Conservation (phyloP, 192 early-diverging fungal genomes). For the Funneliformis mosseae region DNA sequence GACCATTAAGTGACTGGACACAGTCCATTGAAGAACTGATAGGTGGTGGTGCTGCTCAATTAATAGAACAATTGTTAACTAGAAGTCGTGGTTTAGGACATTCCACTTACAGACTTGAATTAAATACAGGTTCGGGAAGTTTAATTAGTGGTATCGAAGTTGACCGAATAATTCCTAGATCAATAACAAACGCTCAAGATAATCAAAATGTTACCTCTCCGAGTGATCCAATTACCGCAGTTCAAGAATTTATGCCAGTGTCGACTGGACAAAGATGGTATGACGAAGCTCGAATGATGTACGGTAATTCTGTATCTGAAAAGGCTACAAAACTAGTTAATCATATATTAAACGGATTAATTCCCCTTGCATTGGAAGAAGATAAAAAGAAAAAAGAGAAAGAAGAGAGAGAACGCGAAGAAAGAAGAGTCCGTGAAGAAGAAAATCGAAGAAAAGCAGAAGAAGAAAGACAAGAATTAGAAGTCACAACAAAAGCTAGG, state of each 20-base stretch:
- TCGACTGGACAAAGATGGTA: constrained; percentile 81
- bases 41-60: constrained; percentile 57
- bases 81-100: constrained; percentile 38
- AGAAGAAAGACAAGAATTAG: constrained; percentile 49
- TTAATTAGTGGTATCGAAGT: constrained; percentile 42
- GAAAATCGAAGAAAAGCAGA: constrained; percentile 50
- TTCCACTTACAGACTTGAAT: constrained; percentile 46
- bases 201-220: constrained; percentile 25
- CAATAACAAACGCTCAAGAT: constrained; percentile 31
- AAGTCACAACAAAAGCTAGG: constrained; percentile 41
- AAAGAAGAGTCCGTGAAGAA: constrained; percentile 58
- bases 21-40: constrained; percentile 68
- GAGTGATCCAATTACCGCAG: constrained; percentile 51
- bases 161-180: constrained; percentile 32
- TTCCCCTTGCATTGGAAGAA: constrained; percentile 78
- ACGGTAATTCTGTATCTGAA: constrained; percentile 61
- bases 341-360: constrained; percentile 67
- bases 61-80: constrained; percentile 51
- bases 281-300: constrained; percentile 85
- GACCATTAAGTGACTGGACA: constrained; percentile 52
- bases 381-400: constrained; percentile 53
- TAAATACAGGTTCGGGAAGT: constrained; percentile 38
- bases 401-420: constrained; percentile 56
- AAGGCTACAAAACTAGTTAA: constrained; percentile 63
- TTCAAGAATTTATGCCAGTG: constrained; percentile 71